Evolutionary conservation across 352 stramenopile genomes (phyloP), one percentile per base, ranked within the genome.

Genomic region (Pythium phragmitis): DNA sequence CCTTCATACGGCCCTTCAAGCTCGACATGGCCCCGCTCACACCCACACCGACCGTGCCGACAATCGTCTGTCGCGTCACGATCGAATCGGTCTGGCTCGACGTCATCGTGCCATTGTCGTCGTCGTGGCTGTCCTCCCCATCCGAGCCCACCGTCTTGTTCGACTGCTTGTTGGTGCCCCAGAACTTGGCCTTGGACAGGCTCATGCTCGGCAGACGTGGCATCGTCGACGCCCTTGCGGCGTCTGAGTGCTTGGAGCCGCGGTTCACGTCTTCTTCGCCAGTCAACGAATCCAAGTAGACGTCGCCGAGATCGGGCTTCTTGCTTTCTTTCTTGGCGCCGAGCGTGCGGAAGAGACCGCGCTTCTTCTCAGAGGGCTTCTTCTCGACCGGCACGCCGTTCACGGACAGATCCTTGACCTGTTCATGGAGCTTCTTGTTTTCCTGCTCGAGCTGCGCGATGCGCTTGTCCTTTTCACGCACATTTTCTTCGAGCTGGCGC

Each of bases 241-340:
- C 79, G 34, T 23, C 41, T n/a, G 69, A 79, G 54, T 67, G 57
- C 57, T 85, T 87, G 16, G 75, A 87, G 51, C 72, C 68, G 21
- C 70, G 71, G 68, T 86, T 80, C 45, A 83, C 63, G 42, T 94
- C 85, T n/a, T 92, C 83, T 42, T 82, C 77, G 33, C 82, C 79
- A 1, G 85, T 94, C 2, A 94, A 70, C 53, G 85, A 94, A 69
- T 94, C 83, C 60, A 92, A 67, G 34, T 90, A 70, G 48, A 91
- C 78, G 39, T 83, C 72, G 17, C 52, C 52, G 36, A 58, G 13
- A 21, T 75, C 73, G 1, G 69, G 65, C 16, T 69, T 63, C 64
- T 85, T 86, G 58, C 74, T 79, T 48, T 91, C 84, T 68, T 92
- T 93, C 79, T 94, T 94, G 6, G 85, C 86, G 11, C 82, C 86